These are phyloP conservation scores for Yamadazyma atmosphaerica DNA, from an alignment of 1,139 yeast genomes.

Conservation along the genomic window DNA sequence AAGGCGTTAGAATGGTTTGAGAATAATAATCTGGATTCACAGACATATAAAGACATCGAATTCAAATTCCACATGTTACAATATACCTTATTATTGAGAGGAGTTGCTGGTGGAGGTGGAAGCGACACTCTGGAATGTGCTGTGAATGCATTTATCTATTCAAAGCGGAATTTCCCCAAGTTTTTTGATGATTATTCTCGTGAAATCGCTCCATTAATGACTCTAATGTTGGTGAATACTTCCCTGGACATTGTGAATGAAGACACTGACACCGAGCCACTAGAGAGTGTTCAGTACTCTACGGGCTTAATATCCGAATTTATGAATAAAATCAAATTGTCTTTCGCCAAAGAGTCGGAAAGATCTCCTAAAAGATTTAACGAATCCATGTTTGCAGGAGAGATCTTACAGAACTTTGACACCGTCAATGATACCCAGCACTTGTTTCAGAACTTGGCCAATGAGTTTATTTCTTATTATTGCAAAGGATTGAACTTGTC, in stretches of 20 bases:
- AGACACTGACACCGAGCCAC: no score
- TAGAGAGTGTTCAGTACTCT: slow-evolving; percentile 20
- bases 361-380: slow-evolving; percentile 15
- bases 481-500: slow-evolving; percentile 65
- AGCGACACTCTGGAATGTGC: no score
- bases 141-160: slow-evolving; percentile 54
- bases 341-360: slow-evolving; percentile 21
- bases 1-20: slow-evolving; percentile 40
- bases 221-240: slow-evolving; percentile 39
- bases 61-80: slow-evolving; percentile 66
- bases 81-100: slow-evolving; percentile 45
- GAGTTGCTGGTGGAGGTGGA: no score
- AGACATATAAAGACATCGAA: slow-evolving; percentile 36
- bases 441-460: slow-evolving; percentile 38
- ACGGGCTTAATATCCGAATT: slow-evolving; percentile 24
- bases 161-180: slow-evolving; percentile 50
- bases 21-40: slow-evolving; percentile 16
- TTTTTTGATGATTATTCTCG: slow-evolving; percentile 39
- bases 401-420: slow-evolving; percentile 37
- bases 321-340: slow-evolving; percentile 24
- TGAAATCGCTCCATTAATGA: slow-evolving; percentile 56
- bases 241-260: background rate
- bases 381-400: slow-evolving; percentile 43
- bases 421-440: slow-evolving; percentile 33
- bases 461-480: slow-evolving; percentile 64